Conservation (phyloP, 2,329 filamentous ascomycete species). For the Pseudofabraea citricarpa region DNA sequence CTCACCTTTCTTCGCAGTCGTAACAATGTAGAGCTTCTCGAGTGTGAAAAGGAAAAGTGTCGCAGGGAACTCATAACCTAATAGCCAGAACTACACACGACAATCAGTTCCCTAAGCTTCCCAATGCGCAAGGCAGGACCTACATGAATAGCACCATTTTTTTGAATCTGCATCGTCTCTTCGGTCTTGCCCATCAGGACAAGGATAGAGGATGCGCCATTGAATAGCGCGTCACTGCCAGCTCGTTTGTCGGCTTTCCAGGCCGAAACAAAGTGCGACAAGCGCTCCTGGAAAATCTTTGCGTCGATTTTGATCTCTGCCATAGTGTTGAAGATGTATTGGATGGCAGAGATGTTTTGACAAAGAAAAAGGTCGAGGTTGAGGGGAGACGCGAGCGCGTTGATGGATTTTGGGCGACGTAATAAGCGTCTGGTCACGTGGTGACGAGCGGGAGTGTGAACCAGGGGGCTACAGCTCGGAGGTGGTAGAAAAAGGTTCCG, state of each 20-base stretch:
- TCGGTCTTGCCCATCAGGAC: constrained; percentile 94
- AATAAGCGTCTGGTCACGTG: no score
- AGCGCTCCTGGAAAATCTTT: constrained; percentile 87
- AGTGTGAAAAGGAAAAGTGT: constrained; percentile 89
- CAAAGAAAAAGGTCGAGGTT: background rate
- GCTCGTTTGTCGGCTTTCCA: constrained; percentile 97
- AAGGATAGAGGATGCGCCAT: constrained; percentile 79
- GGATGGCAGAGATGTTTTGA: constrained; percentile 18
- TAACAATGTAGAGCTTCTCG: constrained; percentile 86
- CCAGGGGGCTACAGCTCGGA: no score
- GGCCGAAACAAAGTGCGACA: constrained; percentile 78
- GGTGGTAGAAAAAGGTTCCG: no score
- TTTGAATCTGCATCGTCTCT: constrained; percentile 81
- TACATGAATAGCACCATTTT: constrained; percentile 96
- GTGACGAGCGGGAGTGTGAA: no score
- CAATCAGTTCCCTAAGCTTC: constrained; percentile 2
- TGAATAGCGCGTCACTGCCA: constrained; percentile 72
- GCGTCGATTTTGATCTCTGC: constrained; percentile 93
- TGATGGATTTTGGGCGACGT: background rate
- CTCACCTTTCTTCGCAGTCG: constrained; percentile 92
- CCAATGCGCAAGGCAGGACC: constrained; percentile 29
- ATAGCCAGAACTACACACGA: constrained; percentile 78
- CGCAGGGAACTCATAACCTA: constrained; percentile 97
- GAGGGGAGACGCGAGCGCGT: constrained; percentile 1
- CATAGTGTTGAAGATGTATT: constrained; percentile 27